A percentile compares a stretch with the other conserved stretches of the same genome.
phyloP scores from a whole-genome alignment of 164 flowering plant species.

The Nymphaea thermarum region DNA sequence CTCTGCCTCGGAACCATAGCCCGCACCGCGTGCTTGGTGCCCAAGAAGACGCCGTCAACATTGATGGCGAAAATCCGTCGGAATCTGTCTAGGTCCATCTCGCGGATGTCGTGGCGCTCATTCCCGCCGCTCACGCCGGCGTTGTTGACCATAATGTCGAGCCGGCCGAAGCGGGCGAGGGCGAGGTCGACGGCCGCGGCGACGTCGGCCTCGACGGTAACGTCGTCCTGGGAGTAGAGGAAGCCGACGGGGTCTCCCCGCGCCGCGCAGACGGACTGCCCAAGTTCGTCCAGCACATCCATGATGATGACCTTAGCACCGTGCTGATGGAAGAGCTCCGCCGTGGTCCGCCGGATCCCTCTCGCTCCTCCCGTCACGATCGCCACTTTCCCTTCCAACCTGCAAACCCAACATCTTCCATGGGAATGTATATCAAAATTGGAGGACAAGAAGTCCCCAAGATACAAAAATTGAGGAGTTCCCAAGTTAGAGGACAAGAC shows the following conservation, averaged over 20 bases:
- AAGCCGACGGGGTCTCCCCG: slow-evolving; percentile 23
- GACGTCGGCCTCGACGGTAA: slow-evolving; percentile 54
- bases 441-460: no score
- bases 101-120: slow-evolving; percentile 26
- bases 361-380: slow-evolving; percentile 70
- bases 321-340: slow-evolving; percentile 34
- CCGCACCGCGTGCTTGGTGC: slow-evolving; percentile 60
- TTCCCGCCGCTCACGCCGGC: slow-evolving; percentile 42
- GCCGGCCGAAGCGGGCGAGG: slow-evolving; percentile 26
- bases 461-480: no score
- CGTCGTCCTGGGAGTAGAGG: slow-evolving; percentile 46
- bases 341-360: slow-evolving; percentile 67
- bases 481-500: no score
- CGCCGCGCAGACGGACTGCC: slow-evolving; percentile 29
- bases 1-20: slow-evolving; percentile 49
- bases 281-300: slow-evolving; percentile 60
- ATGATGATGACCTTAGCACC: slow-evolving; percentile 54
- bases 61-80: slow-evolving; percentile 47
- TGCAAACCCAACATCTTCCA: no score
- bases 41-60: slow-evolving; percentile 50
- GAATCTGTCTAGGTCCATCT: slow-evolving; percentile 33
- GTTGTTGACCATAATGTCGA: slow-evolving; percentile 60
- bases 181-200: slow-evolving; percentile 30
- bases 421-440: no score
- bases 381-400: slow-evolving; percentile 68